A percentile compares a stretch with the other conserved stretches of the same genome.
phyloP scores from a whole-genome alignment of 2,329 filamentous ascomycete species.

The Fusarium tricinctum region DNA sequence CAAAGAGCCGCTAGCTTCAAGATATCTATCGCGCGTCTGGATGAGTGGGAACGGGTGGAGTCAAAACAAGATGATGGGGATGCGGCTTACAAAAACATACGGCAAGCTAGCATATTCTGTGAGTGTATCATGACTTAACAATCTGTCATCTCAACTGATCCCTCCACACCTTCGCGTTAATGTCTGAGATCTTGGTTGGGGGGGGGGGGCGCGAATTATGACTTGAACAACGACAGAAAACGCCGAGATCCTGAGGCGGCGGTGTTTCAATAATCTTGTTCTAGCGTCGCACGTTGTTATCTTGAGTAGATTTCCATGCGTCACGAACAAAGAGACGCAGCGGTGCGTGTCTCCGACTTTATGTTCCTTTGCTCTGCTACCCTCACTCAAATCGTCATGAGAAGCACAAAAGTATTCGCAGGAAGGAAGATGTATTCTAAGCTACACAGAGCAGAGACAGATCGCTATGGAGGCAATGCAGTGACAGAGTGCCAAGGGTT shows the following conservation, averaged over 20 bases:
- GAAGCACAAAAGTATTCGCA: slow-evolving; percentile 4
- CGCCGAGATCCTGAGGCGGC: slow-evolving; percentile 9
- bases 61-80: slow-evolving; percentile 39
- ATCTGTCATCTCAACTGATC: slow-evolving; percentile 1
- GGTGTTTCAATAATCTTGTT: slow-evolving; percentile 30
- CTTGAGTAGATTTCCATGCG: slow-evolving; percentile 1
- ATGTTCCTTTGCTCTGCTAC: background rate
- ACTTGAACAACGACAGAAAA: slow-evolving; percentile 22
- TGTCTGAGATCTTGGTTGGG: slow-evolving; percentile 21
- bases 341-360: background rate
- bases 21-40: slow-evolving; percentile 39
- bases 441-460: background rate
- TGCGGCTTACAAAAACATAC: slow-evolving; percentile 17
- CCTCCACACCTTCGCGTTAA: background rate
- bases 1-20: slow-evolving; percentile 30
- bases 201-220: slow-evolving; percentile 32
- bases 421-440: background rate
- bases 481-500: slow-evolving; percentile 25
- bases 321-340: slow-evolving; percentile 10
- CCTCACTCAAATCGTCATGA: background rate
- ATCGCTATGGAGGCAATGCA: background rate
- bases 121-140: background rate
- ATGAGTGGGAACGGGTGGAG: slow-evolving; percentile 39
- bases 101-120: background rate
- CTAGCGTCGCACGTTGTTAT: slow-evolving; percentile 29